Conservation (phyloP, 495 filamentous ascomycete species). For the Aspergillus baeticus region DNA sequence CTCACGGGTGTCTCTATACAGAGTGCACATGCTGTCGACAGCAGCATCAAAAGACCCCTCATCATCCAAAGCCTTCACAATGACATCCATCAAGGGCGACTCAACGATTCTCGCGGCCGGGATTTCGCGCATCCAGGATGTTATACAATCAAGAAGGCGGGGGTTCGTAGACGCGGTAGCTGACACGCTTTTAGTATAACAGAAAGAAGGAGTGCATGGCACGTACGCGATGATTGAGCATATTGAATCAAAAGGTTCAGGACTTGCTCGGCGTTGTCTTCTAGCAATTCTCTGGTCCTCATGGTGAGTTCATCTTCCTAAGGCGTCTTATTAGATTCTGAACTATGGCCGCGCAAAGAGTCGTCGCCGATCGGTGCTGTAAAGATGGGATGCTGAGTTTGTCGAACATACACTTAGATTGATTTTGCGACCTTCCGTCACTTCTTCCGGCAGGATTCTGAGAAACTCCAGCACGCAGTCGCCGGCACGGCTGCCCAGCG, state of each 20-base stretch:
- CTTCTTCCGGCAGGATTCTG: constrained; percentile 95
- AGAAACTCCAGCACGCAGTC: constrained; percentile 93
- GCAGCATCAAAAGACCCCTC: constrained; percentile 81
- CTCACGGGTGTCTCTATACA: constrained; percentile 89
- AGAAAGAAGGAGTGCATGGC: background rate
- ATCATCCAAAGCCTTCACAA: constrained; percentile 71
- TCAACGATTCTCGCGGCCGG: constrained; percentile 79
- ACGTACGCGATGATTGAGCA: constrained; percentile 82
- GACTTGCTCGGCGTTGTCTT: constrained; percentile 85
- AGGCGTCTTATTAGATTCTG: constrained; percentile 48
- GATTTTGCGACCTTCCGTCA: constrained; percentile 98
- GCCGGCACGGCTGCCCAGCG: constrained; percentile 72
- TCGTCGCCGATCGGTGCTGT: constrained; percentile 20
- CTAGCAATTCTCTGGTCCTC: constrained; percentile 83
- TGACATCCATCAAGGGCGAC: constrained; percentile 78
- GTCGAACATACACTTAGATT: constrained; percentile 89
- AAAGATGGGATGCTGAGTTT: constrained; percentile 32
- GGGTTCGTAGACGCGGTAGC: constrained; percentile 78
- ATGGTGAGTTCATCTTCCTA: constrained; percentile 88
- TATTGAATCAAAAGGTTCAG: constrained; percentile 84
- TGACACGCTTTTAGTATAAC: constrained; percentile 17
- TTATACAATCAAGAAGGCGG: constrained; percentile 89
- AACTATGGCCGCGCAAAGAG: constrained; percentile 21
- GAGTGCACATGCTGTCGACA: constrained; percentile 89
- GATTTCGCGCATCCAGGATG: constrained; percentile 93